Evolutionary conservation across 2,329 filamentous ascomycete species (phyloP).

Genomic region (Leptographium wingfieldii): DNA sequence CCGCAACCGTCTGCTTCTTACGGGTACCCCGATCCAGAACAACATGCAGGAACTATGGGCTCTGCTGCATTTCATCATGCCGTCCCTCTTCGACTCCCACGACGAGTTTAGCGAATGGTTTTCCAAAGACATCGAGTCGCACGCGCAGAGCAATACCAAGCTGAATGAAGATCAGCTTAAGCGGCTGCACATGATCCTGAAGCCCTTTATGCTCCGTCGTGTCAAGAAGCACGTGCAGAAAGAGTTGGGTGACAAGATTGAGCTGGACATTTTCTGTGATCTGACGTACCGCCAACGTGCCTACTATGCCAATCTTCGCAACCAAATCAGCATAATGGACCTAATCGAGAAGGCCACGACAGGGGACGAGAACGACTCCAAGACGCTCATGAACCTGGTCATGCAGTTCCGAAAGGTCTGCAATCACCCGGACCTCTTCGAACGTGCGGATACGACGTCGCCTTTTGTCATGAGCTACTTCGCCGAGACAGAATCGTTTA

Average conservation of each 20-base stretch:
- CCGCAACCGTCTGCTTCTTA: conserved; percentile 83
- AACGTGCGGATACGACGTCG: conserved; percentile 82
- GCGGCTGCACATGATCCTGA: conserved; percentile 95
- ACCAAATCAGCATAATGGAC: conserved; percentile 98
- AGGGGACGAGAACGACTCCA: conserved; percentile 87
- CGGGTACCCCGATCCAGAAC: conserved; percentile 96
- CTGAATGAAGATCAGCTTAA: conserved; percentile 96
- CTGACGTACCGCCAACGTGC: conserved; percentile 92
- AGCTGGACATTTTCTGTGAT: conserved; percentile 90
- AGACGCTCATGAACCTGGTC: conserved; percentile 95
- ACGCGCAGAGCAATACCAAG: conserved; percentile 98
- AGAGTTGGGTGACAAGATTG: conserved; percentile 97
- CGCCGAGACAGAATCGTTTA: conserved; percentile 88
- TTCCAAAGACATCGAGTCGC: conserved; percentile 92
- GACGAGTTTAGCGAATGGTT: conserved; percentile 93
- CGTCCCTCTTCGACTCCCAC: conserved; percentile 90
- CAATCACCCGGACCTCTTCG: conserved; percentile 95
- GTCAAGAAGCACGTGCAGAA: conserved; percentile 99
- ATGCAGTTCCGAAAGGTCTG: conserved; percentile 99
- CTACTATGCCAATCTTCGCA: conserved; percentile 82
- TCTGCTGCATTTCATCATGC: conserved; percentile 98
- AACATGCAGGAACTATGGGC: conserved; percentile 99
- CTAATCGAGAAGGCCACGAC: conserved; percentile 93
- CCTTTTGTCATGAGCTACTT: conserved; percentile 76
- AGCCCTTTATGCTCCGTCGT: conserved; percentile 98